Conservation (phyloP, 2,329 filamentous ascomycete species). For the Helotiales sp. region DNA sequence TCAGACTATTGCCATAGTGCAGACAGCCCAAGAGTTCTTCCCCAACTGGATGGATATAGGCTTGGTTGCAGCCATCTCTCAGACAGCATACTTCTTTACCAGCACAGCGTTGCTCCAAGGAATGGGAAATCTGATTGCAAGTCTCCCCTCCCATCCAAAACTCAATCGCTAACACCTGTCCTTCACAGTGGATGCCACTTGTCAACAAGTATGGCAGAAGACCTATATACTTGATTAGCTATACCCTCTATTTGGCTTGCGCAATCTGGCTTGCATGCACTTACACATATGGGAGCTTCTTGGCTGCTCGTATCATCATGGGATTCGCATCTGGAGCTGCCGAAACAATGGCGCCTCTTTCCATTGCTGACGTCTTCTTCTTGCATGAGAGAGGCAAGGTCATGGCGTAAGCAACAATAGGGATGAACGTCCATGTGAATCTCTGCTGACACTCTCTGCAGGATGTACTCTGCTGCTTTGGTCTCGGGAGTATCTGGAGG, state of each 20-base stretch:
- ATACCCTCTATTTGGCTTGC: constrained; percentile 16
- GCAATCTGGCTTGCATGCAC: constrained; percentile 20
- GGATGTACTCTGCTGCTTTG: constrained; percentile 20
- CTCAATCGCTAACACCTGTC: background rate
- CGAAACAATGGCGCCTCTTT: constrained; percentile 56
- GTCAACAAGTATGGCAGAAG: constrained; percentile 28
- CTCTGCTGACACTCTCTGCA: background rate
- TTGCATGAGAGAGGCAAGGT: constrained; percentile 57
- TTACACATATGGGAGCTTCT: constrained; percentile 19
- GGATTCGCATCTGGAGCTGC: constrained; percentile 40
- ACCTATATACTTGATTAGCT: constrained; percentile 22
- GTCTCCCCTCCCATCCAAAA: background rate
- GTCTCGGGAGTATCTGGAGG: constrained; percentile 49
- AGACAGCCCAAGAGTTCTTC: constrained; percentile 25
- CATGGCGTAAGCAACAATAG: constrained; percentile 23
- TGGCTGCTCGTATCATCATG: constrained; percentile 25
- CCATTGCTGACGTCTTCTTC: constrained; percentile 62
- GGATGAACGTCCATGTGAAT: background rate
- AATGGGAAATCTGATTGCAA: constrained; percentile 17
- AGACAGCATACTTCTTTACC: constrained; percentile 27
- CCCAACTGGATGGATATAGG: background rate
- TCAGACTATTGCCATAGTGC: constrained; percentile 20
- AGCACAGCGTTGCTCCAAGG: constrained; percentile 24
- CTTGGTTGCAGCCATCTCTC: constrained; percentile 13
- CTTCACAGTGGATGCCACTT: constrained; percentile 23